Conservation (phyloP, 345 rosid genomes). For the Jatropha curcas region DNA sequence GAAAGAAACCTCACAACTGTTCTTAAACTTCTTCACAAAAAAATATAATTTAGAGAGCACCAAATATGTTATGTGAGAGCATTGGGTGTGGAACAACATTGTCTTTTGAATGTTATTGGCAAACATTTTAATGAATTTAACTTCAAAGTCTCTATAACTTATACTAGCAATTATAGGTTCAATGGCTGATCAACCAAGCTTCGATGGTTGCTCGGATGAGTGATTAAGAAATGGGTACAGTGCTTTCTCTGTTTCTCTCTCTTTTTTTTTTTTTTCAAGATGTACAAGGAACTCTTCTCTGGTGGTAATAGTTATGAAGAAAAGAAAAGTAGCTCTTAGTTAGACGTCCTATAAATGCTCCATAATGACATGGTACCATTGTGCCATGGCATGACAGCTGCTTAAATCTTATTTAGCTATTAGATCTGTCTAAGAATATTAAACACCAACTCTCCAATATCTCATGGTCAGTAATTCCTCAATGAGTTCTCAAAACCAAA, state of each 20-base stretch:
- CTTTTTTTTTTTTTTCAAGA: neutral
- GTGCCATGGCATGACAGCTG: neutral
- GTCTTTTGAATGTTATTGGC: neutral
- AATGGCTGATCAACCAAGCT: neutral
- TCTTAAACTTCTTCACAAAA: neutral
- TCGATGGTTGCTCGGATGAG: neutral
- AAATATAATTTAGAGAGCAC: neutral
- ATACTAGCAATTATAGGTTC: neutral
- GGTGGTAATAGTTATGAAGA: neutral
- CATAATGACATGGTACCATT: too few species aligned
- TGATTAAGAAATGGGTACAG: neutral
- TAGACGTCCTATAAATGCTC: neutral
- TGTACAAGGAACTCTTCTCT: neutral
- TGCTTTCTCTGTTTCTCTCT: too few species aligned
- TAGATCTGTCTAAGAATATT: neutral
- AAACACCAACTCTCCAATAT: slow-evolving; percentile 3
- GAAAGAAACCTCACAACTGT: neutral
- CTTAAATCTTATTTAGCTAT: neutral
- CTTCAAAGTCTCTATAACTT: neutral
- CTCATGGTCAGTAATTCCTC: neutral
- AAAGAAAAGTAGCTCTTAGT: neutral
- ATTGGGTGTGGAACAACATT: neutral
- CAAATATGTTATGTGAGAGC: neutral
- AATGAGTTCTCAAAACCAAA: neutral
- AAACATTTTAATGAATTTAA: neutral